Conservation (phyloP, 257 asterid species). For the Mitragyna speciosa region DNA sequence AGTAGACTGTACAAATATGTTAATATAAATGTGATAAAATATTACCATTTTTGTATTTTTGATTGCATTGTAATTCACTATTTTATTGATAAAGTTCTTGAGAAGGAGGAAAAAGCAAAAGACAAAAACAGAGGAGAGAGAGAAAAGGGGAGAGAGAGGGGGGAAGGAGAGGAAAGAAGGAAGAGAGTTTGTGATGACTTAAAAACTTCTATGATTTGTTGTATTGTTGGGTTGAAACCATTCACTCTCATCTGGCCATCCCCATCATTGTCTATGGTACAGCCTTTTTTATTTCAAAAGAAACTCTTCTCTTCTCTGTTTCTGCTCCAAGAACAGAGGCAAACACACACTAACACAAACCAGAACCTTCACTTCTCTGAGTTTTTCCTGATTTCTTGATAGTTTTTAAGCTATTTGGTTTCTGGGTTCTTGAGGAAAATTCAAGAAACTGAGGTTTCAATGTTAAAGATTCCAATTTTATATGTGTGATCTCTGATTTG, state of each 20-base stretch:
- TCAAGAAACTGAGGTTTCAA: slow-evolving; percentile 29
- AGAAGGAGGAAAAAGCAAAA: slow-evolving; percentile 31
- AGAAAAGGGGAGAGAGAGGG: slow-evolving; percentile 8
- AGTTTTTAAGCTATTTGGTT: slow-evolving; percentile 18
- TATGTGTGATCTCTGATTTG: slow-evolving; percentile 24
- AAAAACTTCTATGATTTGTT: slow-evolving; percentile 45
- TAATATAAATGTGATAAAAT: neutral
- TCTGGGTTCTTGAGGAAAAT: slow-evolving; percentile 31
- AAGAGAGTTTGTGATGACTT: slow-evolving; percentile 20
- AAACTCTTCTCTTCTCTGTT: slow-evolving; percentile 18
- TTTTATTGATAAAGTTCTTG: slow-evolving; percentile 18
- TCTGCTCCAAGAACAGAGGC: slow-evolving; percentile 16
- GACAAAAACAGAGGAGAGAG: slow-evolving; percentile 43
- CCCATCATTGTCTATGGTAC: slow-evolving; percentile 59
- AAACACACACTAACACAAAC: neutral
- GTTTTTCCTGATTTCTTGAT: slow-evolving; percentile 16
- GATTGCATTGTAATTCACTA: slow-evolving; percentile 19
- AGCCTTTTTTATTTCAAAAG: slow-evolving; percentile 22
- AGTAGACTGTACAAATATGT: slow-evolving; percentile 26
- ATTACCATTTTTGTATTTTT: slow-evolving; percentile 3
- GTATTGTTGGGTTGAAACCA: slow-evolving; percentile 55
- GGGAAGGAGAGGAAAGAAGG: neutral
- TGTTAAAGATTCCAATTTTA: slow-evolving; percentile 28
- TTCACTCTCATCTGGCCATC: slow-evolving; percentile 50
- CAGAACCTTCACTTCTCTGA: neutral